Percentiles rank a stretch among this genome's conserved stretches.
These are phyloP conservation scores for Trichoderma guizhouense DNA, from an alignment of 2,329 filamentous ascomycete species.

Conservation along the genomic window DNA sequence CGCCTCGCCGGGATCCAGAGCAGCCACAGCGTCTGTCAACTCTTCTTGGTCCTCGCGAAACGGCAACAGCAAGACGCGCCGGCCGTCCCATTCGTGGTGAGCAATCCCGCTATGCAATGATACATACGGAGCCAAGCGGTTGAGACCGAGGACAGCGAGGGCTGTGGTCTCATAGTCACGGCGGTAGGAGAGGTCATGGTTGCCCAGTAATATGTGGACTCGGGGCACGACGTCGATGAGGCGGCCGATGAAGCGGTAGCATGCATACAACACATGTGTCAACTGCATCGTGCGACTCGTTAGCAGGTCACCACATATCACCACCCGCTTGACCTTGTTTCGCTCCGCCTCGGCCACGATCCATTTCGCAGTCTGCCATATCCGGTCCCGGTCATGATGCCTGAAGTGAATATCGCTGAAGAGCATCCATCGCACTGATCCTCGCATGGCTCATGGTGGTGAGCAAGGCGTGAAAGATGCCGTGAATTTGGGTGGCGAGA, in stretches of 20 bases:
- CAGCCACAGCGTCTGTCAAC: conserved; percentile 20
- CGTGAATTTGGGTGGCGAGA: background rate
- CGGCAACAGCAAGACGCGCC: conserved; percentile 22
- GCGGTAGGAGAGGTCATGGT: conserved; percentile 27
- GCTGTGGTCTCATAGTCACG: conserved; percentile 26
- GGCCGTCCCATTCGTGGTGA: conserved; percentile 23
- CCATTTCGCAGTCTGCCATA: conserved; percentile 23
- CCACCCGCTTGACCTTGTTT: conserved; percentile 17
- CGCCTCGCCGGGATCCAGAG: conserved; percentile 16
- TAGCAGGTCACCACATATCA: conserved; percentile 25
- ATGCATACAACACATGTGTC: conserved; percentile 22
- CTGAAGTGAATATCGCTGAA: conserved; percentile 26
- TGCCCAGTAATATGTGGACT: conserved; percentile 25
- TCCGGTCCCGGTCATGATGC: conserved; percentile 20
- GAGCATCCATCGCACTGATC: conserved; percentile 21
- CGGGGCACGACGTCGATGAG: conserved; percentile 21
- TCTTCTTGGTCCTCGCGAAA: conserved; percentile 25
- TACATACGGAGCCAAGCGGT: conserved; percentile 19
- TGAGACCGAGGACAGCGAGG: conserved; percentile 22
- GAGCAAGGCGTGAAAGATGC: background rate
- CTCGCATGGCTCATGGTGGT: background rate
- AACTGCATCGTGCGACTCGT: conserved; percentile 23
- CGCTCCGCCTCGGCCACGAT: conserved; percentile 22
- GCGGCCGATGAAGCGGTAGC: conserved; percentile 20
- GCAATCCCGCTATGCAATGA: conserved; percentile 21